phyloP scores from a whole-genome alignment of 1,284 basidiomycete species.

The Athelia sp. region DNA sequence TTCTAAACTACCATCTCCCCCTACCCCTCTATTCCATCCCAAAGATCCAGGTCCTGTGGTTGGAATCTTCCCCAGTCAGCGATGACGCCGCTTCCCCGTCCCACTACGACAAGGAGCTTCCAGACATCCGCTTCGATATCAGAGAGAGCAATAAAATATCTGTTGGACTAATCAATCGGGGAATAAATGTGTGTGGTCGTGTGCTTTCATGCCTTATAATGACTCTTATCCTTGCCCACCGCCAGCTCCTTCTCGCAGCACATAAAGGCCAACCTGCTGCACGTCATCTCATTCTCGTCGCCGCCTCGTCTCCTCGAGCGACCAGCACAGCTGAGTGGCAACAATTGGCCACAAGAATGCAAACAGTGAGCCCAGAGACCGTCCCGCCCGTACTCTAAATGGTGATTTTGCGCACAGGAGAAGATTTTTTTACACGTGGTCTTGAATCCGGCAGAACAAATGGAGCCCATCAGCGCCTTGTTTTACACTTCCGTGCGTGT shows the following conservation, averaged over 20 bases:
- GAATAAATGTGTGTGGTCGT: neutral
- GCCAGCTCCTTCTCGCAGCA: conserved; percentile 13
- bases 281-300: conserved; percentile 34
- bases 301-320: conserved; percentile 26
- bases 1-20: neutral
- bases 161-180: conserved; percentile 22
- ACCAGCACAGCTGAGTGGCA: conserved; percentile 1
- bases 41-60: neutral
- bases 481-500: neutral
- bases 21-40: neutral
- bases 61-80: conserved; percentile 16
- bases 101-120: conserved; percentile 14
- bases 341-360: neutral
- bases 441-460: neutral
- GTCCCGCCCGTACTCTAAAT: neutral
- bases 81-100: conserved; percentile 16
- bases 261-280: conserved; percentile 22
- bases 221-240: conserved; percentile 15
- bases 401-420: neutral
- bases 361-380: neutral
- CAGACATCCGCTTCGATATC: conserved; percentile 25
- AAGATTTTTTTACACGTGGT: neutral
- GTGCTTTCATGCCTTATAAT: neutral
- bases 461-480: neutral
- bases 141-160: conserved; percentile 27